Evolutionary conservation across 805 yeast species (phyloP).

Genomic region (Teunomyces pallodes): DNA sequence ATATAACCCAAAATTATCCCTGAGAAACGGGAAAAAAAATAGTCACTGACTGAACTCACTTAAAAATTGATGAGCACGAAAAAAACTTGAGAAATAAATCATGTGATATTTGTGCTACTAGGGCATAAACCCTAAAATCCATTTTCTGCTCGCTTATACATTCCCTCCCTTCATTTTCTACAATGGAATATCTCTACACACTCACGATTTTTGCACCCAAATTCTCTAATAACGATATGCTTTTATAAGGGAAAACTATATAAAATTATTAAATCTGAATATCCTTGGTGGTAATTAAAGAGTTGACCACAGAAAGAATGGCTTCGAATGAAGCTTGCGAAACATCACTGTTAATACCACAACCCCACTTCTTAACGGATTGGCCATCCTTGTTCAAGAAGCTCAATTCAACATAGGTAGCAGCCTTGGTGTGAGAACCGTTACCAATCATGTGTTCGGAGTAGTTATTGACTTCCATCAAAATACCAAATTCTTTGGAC

Average conservation of each 20-base stretch:
- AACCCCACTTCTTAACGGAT: slow-evolving; percentile 39
- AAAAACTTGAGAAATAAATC: neutral
- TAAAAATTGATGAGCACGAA: neutral
- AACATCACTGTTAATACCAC: slow-evolving; percentile 43
- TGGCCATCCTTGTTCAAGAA: slow-evolving; percentile 32
- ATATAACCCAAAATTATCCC: neutral
- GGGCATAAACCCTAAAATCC: slow-evolving; percentile 6
- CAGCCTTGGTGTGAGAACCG: slow-evolving; percentile 71
- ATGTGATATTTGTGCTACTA: neutral
- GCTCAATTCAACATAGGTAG: slow-evolving; percentile 63
- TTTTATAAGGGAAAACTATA: neutral
- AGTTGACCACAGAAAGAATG: slow-evolving; percentile 23
- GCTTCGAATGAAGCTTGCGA: slow-evolving; percentile 39
- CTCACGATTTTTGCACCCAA: slow-evolving; percentile 3
- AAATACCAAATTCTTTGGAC: slow-evolving; percentile 47
- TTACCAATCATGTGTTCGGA: slow-evolving; percentile 72
- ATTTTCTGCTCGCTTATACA: too few relatives aligned
- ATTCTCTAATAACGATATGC: neutral
- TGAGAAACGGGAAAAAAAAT: neutral
- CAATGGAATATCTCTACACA: too few relatives aligned
- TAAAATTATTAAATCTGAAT: slow-evolving; percentile 17
- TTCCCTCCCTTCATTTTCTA: too few relatives aligned
- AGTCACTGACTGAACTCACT: too few relatives aligned
- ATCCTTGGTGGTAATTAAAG: slow-evolving; percentile 26
- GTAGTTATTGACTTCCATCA: slow-evolving; percentile 63